These are phyloP conservation scores for Claviceps fusiformis DNA, from an alignment of 2,329 filamentous ascomycete genomes.

Conservation along the genomic window DNA sequence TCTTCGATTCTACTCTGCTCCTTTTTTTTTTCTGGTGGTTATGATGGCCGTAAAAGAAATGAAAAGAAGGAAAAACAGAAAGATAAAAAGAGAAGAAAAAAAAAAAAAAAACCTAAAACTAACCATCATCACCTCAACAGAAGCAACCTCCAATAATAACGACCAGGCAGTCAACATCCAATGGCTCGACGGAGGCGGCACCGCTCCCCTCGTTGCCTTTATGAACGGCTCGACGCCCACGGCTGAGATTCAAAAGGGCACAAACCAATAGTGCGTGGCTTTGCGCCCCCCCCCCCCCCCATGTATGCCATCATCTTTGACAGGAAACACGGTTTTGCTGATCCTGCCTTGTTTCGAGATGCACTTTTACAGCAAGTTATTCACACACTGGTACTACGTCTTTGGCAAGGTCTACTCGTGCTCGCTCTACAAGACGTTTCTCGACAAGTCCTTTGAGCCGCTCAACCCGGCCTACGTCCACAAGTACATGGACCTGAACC, in stretches of 20 bases:
- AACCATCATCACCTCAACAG: not conserved
- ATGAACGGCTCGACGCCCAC: slow-evolving; percentile 11
- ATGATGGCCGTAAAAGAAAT: too few relatives aligned
- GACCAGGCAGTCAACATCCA: slow-evolving; percentile 13
- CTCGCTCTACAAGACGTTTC: slow-evolving; percentile 9
- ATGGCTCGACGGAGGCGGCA: slow-evolving; percentile 19
- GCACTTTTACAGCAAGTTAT: slow-evolving; percentile 11
- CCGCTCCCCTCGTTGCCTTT: slow-evolving; percentile 12
- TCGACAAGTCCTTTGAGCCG: slow-evolving; percentile 7
- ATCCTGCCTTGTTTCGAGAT: too few relatives aligned
- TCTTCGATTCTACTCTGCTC: too few relatives aligned
- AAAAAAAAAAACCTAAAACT: not conserved
- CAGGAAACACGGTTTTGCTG: too few relatives aligned
- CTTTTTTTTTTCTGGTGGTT: not conserved
- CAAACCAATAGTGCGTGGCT: slow-evolving; percentile 17
- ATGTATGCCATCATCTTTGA: too few relatives aligned
- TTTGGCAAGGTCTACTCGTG: slow-evolving; percentile 17
- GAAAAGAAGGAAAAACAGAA: too few relatives aligned
- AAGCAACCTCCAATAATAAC: slow-evolving; percentile 16
- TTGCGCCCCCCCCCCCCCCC: not conserved
- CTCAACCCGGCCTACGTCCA: slow-evolving; percentile 17
- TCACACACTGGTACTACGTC: slow-evolving; percentile 16
- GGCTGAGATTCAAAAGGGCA: slow-evolving; percentile 11
- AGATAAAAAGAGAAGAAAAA: too few relatives aligned
- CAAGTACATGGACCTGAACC: slow-evolving; percentile 20